A percentile compares a stretch with the other conserved stretches of the same genome.
These are phyloP conservation scores for Plectosphaerella plurivora DNA, from an alignment of 2,329 filamentous ascomycete species.

Conservation along the genomic window DNA sequence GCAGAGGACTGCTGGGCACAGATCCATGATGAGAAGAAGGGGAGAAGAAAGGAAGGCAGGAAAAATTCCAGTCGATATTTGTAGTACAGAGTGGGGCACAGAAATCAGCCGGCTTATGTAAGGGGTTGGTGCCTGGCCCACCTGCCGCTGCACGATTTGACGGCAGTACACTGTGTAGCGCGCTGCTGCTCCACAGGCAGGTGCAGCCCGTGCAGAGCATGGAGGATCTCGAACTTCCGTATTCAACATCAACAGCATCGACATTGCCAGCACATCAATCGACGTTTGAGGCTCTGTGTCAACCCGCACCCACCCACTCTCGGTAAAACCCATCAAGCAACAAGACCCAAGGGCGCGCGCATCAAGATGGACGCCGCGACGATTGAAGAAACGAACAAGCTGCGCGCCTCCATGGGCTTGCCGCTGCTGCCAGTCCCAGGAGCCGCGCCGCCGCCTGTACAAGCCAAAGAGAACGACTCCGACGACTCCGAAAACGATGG, in stretches of 20 bases:
- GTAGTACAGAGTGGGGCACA: background rate
- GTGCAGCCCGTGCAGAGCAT: too few relatives aligned
- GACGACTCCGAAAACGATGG: slow-evolving; percentile 39
- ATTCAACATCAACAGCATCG: background rate
- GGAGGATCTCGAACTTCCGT: too few relatives aligned
- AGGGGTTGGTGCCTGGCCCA: background rate
- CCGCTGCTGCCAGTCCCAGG: slow-evolving; percentile 84
- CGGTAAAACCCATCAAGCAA: background rate
- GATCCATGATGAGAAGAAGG: slow-evolving; percentile 58
- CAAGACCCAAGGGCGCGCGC: too few relatives aligned
- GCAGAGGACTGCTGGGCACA: slow-evolving; percentile 81
- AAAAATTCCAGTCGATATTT: slow-evolving; percentile 10
- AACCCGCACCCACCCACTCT: background rate
- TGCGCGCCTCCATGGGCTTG: slow-evolving; percentile 83
- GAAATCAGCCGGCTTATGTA: background rate
- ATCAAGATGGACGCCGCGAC: slow-evolving; percentile 60
- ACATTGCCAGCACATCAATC: background rate
- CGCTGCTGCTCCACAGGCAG: too few relatives aligned
- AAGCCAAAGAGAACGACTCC: slow-evolving; percentile 30
- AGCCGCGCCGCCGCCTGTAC: slow-evolving; percentile 31
- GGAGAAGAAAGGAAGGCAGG: slow-evolving; percentile 24
- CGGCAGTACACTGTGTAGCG: too few relatives aligned
- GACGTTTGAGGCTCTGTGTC: background rate
- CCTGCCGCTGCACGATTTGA: background rate
- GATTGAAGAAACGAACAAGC: slow-evolving; percentile 91